Conservation (phyloP, 371 early-diverging fungal species). For the Haplosporangium sp. region DNA sequence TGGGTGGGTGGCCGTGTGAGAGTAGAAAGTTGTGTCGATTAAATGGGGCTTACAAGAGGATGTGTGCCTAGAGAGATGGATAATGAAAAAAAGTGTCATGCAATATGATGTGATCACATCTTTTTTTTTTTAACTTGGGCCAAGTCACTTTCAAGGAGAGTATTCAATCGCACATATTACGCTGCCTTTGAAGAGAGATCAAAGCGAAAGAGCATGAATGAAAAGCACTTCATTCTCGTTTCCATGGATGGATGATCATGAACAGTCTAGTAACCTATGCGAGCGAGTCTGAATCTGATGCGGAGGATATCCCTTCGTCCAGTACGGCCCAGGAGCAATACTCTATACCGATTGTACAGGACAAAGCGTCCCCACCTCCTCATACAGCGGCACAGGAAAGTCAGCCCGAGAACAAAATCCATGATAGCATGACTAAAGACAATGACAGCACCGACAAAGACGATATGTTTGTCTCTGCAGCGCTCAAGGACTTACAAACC, state of each 20-base stretch:
- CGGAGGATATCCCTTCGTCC: neutral
- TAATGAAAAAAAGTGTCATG: neutral
- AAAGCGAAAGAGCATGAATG: too few species aligned
- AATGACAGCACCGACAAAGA: neutral
- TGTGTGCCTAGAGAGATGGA: neutral
- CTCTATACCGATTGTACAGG: too few species aligned
- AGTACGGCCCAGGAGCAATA: neutral
- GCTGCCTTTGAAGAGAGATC: too few species aligned
- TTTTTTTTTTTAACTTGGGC: neutral
- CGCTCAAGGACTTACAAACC: slow-evolving; percentile 33
- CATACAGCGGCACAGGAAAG: neutral
- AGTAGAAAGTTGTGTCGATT: neutral
- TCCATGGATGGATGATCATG: slow-evolving; percentile 5
- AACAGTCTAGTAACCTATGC: slow-evolving; percentile 32
- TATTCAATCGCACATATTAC: too few species aligned
- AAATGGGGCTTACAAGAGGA: neutral
- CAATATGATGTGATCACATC: neutral
- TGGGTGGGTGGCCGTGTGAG: neutral
- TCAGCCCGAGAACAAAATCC: neutral
- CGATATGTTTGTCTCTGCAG: slow-evolving; percentile 18
- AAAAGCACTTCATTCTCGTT: neutral
- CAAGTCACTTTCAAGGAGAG: neutral
- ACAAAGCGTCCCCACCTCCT: neutral
- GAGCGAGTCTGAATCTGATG: slow-evolving; percentile 22
- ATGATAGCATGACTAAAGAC: neutral